phyloP scores from a whole-genome alignment of 768 basidiomycete species.

The Lactifluus piperatus region DNA sequence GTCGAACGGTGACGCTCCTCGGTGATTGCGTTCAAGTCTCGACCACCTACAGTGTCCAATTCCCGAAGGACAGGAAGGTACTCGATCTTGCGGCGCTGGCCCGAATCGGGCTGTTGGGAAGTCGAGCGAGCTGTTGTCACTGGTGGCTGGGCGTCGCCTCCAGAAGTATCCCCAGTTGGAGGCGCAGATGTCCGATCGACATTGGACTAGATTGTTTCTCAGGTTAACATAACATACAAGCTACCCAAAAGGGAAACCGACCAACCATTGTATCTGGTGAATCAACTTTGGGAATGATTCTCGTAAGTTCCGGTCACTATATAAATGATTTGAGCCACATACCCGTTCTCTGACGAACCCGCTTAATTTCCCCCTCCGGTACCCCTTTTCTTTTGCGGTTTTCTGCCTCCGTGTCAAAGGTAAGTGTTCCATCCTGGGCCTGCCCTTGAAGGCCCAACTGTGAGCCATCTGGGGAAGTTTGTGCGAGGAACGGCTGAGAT shows the following conservation, averaged over 20 bases:
- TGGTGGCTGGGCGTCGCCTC: neutral
- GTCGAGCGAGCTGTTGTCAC: neutral
- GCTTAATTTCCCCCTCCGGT: slow-evolving; percentile 54
- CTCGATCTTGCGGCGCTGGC: slow-evolving; percentile 74
- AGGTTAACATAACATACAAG: neutral
- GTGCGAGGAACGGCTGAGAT: slow-evolving; percentile 7
- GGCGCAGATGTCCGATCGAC: slow-evolving; percentile 21
- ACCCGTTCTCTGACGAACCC: slow-evolving; percentile 69
- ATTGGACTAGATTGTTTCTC: slow-evolving; percentile 18
- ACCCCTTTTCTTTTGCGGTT: slow-evolving; percentile 67
- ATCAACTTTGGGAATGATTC: slow-evolving; percentile 16
- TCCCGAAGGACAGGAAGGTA: slow-evolving; percentile 78
- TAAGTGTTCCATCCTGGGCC: slow-evolving; percentile 1
- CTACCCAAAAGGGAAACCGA: neutral
- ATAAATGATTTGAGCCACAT: slow-evolving; percentile 22
- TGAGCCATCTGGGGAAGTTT: slow-evolving; percentile 6
- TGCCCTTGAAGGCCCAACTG: slow-evolving; percentile 6
- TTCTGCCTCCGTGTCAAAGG: slow-evolving; percentile 51
- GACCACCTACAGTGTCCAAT: slow-evolving; percentile 69
- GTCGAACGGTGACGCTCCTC: slow-evolving; percentile 46
- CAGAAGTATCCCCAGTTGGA: slow-evolving; percentile 16
- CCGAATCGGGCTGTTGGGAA: slow-evolving; percentile 26
- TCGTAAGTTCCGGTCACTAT: neutral
- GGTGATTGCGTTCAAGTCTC: slow-evolving; percentile 63
- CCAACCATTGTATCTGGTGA: slow-evolving; percentile 26